phyloP scores from a whole-genome alignment of 1,284 basidiomycete species.

The Cerioporus squamosus region DNA sequence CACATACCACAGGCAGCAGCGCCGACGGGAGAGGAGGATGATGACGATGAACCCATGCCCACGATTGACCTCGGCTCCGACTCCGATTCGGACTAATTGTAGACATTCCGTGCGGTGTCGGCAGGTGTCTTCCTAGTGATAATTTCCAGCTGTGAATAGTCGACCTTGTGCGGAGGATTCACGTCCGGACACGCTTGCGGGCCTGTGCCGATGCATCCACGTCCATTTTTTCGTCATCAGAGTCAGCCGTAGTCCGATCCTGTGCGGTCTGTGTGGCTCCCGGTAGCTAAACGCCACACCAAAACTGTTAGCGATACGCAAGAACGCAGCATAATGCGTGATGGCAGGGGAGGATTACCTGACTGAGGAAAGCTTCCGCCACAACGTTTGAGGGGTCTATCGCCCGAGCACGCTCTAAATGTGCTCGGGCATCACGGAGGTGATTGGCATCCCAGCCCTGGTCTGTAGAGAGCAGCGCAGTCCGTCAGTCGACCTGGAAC shows the following conservation, averaged over 20 bases:
- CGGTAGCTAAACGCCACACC: conserved; percentile 23
- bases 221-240: conserved; percentile 48
- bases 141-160: not conserved
- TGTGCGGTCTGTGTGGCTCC: conserved; percentile 11
- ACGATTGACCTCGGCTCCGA: conserved; percentile 56
- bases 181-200: conserved; percentile 34
- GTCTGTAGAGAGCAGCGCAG: not conserved
- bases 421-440: conserved; percentile 62
- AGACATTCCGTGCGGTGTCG: not conserved
- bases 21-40: conserved; percentile 43
- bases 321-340: not conserved
- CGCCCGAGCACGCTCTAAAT: conserved; percentile 63
- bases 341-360: conserved; percentile 43
- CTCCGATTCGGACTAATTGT: conserved; percentile 36
- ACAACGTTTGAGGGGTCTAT: conserved; percentile 65
- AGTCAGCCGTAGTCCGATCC: conserved; percentile 34
- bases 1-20: conserved; percentile 2
- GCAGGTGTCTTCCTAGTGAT: not conserved
- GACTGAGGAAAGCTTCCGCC: conserved; percentile 52
- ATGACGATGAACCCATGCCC: conserved; percentile 60
- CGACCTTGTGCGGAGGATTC: conserved; percentile 4
- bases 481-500: not conserved
- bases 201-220: conserved; percentile 30
- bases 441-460: conserved; percentile 38
- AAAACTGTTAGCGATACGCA: conserved; percentile 3